Evolutionary conservation across 345 rosid species (phyloP).

Genomic region (Brassica nigra): DNA sequence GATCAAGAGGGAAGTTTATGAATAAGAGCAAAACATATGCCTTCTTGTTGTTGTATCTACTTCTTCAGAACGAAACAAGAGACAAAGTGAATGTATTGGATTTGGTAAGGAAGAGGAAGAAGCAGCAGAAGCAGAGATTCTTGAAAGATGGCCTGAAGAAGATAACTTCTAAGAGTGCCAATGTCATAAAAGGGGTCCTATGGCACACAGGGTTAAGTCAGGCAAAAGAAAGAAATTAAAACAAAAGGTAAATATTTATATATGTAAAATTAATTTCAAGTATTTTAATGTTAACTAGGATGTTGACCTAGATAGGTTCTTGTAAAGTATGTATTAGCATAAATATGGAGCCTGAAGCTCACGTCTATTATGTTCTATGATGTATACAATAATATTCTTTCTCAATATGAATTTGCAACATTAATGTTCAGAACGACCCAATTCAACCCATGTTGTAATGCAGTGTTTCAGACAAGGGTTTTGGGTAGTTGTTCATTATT

Average conservation of each 20-base stretch:
- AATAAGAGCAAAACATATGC: slow-evolving; percentile 24
- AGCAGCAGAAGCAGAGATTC: slow-evolving; percentile 28
- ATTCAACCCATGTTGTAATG: slow-evolving; percentile 4
- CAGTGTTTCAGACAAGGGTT: slow-evolving; percentile 1
- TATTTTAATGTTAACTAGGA: slow-evolving; percentile 14
- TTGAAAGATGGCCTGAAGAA: slow-evolving; percentile 39
- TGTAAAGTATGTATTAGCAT: slow-evolving; percentile 20
- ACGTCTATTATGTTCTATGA: slow-evolving; percentile 25
- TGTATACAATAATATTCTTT: slow-evolving; percentile 15
- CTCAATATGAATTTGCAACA: slow-evolving; percentile 15
- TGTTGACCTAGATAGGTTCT: background rate
- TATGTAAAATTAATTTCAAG: background rate
- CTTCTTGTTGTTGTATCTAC: slow-evolving; percentile 35
- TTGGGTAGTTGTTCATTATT: background rate
- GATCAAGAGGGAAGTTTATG: background rate
- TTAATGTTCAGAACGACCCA: background rate
- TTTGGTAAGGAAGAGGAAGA: slow-evolving; percentile 29
- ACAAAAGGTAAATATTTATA: slow-evolving; percentile 26
- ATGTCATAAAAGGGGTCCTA: slow-evolving; percentile 30
- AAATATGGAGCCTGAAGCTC: slow-evolving; percentile 15
- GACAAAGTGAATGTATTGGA: slow-evolving; percentile 21
- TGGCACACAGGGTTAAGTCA: slow-evolving; percentile 49
- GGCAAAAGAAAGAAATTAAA: slow-evolving; percentile 25
- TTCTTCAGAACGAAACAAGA: slow-evolving; percentile 23
- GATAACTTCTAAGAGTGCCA: slow-evolving; percentile 29